These are phyloP conservation scores for Grosmannia huntii DNA, from an alignment of 2,329 filamentous ascomycete genomes.

Conservation along the genomic window DNA sequence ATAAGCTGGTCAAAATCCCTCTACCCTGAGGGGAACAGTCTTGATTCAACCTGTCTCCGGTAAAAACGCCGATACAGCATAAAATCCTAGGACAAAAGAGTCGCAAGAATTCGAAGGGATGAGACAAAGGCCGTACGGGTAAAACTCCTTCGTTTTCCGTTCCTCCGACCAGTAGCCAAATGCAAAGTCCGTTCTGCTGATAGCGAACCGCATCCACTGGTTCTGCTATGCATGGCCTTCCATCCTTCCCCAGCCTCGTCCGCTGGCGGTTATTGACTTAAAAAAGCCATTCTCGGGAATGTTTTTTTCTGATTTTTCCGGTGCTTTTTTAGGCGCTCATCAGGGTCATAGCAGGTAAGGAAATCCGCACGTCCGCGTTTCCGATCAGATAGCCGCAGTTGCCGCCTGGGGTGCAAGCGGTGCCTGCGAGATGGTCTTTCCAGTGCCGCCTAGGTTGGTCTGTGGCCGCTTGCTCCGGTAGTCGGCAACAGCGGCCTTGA, in stretches of 20 bases:
- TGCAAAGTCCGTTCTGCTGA: background rate
- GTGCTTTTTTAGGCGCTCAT: background rate
- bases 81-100: background rate
- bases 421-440: conserved; percentile 11
- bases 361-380: too few species aligned
- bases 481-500: conserved; percentile 82
- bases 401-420: conserved; percentile 4
- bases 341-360: background rate
- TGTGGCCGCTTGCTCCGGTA: conserved; percentile 87
- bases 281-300: background rate
- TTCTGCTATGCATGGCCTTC: background rate
- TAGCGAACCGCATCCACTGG: background rate
- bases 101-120: background rate
- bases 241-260: background rate
- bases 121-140: background rate
- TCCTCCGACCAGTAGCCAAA: background rate
- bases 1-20: background rate
- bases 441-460: conserved; percentile 68
- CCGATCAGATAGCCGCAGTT: conserved; percentile 4
- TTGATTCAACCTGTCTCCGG: background rate
- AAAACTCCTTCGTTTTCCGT: background rate
- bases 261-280: background rate
- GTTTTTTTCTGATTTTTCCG: background rate
- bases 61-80: background rate
- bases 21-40: background rate